Conservation (phyloP, 306 rosid species). For the Cucumis cinereus region DNA sequence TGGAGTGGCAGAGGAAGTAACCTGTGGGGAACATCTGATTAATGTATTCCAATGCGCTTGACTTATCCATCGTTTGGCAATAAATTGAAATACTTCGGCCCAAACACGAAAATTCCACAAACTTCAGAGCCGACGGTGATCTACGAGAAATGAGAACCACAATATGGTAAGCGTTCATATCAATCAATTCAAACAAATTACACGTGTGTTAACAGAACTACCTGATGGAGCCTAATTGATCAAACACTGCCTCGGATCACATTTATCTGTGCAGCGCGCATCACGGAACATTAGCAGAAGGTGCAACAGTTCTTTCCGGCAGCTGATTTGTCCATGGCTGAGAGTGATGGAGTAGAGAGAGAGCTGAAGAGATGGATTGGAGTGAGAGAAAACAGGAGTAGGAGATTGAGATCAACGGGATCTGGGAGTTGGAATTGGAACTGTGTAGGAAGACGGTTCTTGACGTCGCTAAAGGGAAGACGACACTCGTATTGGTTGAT, state of each 20-base stretch:
- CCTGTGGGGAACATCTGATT: constrained; percentile 99
- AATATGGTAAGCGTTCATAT: neutral
- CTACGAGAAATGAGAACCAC: neutral
- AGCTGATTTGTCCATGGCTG: neutral
- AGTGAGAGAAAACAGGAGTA: neutral
- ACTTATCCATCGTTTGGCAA: constrained; percentile 62
- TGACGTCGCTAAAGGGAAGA: neutral
- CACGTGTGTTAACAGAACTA: neutral
- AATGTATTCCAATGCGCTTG: constrained; percentile 89
- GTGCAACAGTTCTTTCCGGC: neutral
- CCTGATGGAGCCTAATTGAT: neutral
- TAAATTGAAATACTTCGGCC: neutral
- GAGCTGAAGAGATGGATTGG: neutral
- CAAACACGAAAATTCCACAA: neutral
- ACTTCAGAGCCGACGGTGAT: neutral
- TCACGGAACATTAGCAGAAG: neutral
- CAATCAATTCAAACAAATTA: neutral
- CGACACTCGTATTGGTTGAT: neutral
- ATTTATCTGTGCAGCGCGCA: neutral
- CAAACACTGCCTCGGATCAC: constrained; percentile 1
- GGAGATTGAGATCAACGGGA: neutral
- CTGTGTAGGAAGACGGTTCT: neutral
- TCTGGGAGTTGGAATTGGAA: constrained; percentile 2
- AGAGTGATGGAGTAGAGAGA: neutral
- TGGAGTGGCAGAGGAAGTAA: constrained; percentile 1